Evolutionary conservation across 257 asterid genomes (phyloP).

Genomic region (Primulina eburnea): DNA sequence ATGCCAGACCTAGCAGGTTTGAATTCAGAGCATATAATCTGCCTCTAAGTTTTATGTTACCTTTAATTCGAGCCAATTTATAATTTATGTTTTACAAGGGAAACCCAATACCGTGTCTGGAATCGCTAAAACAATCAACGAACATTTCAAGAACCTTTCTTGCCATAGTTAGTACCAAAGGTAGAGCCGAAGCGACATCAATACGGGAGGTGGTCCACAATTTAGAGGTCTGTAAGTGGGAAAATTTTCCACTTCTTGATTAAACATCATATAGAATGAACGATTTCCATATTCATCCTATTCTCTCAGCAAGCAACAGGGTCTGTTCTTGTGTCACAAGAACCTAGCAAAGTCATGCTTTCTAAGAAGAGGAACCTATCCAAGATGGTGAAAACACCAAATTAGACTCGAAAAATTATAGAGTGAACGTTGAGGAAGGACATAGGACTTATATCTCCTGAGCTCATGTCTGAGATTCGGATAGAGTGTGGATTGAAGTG

Average conservation of each 20-base stretch:
- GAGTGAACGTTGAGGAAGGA: conserved; percentile 24
- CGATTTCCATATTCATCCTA: neutral
- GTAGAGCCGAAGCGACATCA: conserved; percentile 95
- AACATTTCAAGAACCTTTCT: conserved; percentile 76
- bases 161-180: conserved; percentile 86
- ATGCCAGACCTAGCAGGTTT: neutral
- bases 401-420: conserved; percentile 13
- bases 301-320: conserved; percentile 83
- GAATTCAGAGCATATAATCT: neutral
- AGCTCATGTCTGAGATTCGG: conserved; percentile 79
- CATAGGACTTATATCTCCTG: conserved; percentile 50
- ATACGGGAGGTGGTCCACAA: conserved; percentile 75
- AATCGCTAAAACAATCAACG: conserved; percentile 58
- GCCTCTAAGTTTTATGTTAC: neutral
- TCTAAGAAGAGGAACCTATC: conserved; percentile 49
- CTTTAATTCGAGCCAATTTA: neutral
- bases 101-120: conserved; percentile 75
- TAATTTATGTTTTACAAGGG: conserved; percentile 41
- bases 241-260: conserved; percentile 8
- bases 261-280: conserved; percentile 9
- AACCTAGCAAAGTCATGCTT: conserved; percentile 91
- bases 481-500: conserved; percentile 69
- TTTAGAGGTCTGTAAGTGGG: conserved; percentile 59
- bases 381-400: conserved; percentile 20
- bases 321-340: conserved; percentile 83